phyloP scores from a whole-genome alignment of 1,284 basidiomycete genomes.

The Ganoderma meredithae region DNA sequence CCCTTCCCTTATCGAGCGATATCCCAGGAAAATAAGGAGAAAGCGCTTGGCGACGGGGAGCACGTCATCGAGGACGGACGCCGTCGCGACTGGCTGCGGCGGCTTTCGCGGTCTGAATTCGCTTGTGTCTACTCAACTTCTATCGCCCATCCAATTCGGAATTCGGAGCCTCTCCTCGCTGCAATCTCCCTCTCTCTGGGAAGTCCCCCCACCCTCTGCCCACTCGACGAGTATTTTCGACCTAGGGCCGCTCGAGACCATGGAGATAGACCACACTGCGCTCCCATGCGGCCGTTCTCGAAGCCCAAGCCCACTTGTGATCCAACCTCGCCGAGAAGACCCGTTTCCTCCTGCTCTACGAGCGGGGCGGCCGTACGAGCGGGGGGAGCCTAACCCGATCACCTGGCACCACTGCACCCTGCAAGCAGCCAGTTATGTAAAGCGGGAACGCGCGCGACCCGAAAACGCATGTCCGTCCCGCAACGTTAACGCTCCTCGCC shows the following conservation, averaged over 20 bases:
- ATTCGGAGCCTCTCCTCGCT: constrained; percentile 4
- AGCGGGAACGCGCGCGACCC: constrained; percentile 18
- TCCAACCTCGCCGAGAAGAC: constrained; percentile 4
- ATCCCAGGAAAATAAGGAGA: not conserved
- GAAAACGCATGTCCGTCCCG: constrained; percentile 22
- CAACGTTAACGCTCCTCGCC: not conserved
- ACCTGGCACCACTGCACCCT: constrained; percentile 26
- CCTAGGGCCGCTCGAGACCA: not conserved
- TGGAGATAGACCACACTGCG: not conserved
- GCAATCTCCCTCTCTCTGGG: constrained; percentile 5
- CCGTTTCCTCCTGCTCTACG: not conserved
- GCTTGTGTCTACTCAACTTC: not conserved
- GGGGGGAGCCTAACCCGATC: constrained; percentile 14
- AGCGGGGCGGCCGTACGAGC: not conserved
- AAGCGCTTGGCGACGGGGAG: not conserved
- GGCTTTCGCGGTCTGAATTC: not conserved
- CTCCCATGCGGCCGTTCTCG: constrained; percentile 3
- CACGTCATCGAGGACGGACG: constrained; percentile 1
- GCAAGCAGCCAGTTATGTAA: constrained; percentile 28
- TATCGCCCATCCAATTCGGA: constrained; percentile 7
- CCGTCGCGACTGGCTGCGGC: not conserved
- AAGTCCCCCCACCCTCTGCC: not conserved
- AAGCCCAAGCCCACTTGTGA: not conserved
- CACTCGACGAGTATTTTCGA: not conserved
- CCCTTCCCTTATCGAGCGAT: not conserved